Base-by-base conservation (phyloP, 495 filamentous ascomycete species). In the Penicillium daleae region DNA sequence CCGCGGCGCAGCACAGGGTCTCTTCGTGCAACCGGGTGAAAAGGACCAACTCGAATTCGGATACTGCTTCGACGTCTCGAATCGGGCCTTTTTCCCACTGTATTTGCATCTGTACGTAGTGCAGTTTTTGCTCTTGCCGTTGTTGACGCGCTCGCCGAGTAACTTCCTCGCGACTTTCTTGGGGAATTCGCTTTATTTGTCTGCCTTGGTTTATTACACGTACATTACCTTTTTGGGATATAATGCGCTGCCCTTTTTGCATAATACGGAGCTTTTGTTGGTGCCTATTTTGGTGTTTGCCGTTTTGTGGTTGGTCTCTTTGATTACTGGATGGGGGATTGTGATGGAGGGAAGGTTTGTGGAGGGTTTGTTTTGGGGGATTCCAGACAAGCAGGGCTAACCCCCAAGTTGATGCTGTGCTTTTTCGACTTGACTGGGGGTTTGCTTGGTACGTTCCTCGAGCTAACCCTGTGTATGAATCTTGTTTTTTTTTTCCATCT, bases 11-110 rank as follows among this genome's bases (percentile, higher is more conserved):
- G 79, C 79, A 15, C 82, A 83, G 66, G 87, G 87, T 13, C 68
- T 89, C 7, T 90, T 89, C 59, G 76, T 77, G 19, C 80, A 83
- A 59, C 79, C 79, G 1, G 84, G 80, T 4, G 80, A 79, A 60
- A 82, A 81, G 62, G 86, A 88, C 51, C 80, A 80, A 59, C 67
- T 92, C 65, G 89, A 91, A 66, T 92, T 91, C 78, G 90, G 90
- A 68, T 92, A 92, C 70, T 91, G 89, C 70, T 91, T 91, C 73
- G 89, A 92, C 76, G 87, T 90, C 35, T 84, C 88, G 6, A 90
- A 90, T 58, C 82, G 89, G 35, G 88, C 89, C 3, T 92, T 90
- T 75, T 89, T 92, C 68, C 89, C 89, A 2, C 79, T 92, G 39
- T 91, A 89, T 80, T 80, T 89, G 51, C 87, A 89, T 65, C 79